phyloP scores from a whole-genome alignment of 371 early-diverging fungal species.

The Mucor plumbeus region DNA sequence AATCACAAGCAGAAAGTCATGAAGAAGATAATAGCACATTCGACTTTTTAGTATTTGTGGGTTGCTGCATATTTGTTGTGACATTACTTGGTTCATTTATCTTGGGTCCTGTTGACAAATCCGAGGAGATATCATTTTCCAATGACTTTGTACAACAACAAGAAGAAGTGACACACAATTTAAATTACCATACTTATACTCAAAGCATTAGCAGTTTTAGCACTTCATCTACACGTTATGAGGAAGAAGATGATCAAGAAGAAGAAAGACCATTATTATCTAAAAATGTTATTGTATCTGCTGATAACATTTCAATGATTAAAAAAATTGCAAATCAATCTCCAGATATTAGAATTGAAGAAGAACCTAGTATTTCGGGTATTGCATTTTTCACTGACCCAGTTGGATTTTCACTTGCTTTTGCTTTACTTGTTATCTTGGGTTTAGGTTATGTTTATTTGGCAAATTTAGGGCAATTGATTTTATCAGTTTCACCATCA shows the following conservation, averaged over 20 bases:
- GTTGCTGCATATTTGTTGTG: slow-evolving; percentile 22
- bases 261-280: slow-evolving; percentile 16
- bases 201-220: slow-evolving; percentile 28
- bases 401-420: slow-evolving; percentile 39
- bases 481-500: slow-evolving; percentile 32
- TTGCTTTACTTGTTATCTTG: slow-evolving; percentile 37
- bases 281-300: slow-evolving; percentile 16
- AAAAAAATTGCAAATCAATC: background rate
- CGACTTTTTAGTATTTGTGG: slow-evolving; percentile 44
- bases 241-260: slow-evolving; percentile 12
- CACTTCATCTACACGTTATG: slow-evolving; percentile 24
- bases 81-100: slow-evolving; percentile 41
- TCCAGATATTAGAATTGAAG: background rate
- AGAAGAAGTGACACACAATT: slow-evolving; percentile 11
- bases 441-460: slow-evolving; percentile 56
- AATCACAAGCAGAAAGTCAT: slow-evolving; percentile 15
- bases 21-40: slow-evolving; percentile 36
- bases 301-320: slow-evolving; percentile 11
- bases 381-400: slow-evolving; percentile 38
- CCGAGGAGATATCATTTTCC: background rate
- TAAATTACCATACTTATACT: slow-evolving; percentile 9
- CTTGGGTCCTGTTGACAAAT: slow-evolving; percentile 21
- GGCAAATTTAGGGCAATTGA: slow-evolving; percentile 44
- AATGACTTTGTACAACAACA: background rate
- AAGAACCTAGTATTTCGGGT: slow-evolving; percentile 25